Evolutionary conservation across 805 yeast species (phyloP).

Genomic region (Candida patagonica): DNA sequence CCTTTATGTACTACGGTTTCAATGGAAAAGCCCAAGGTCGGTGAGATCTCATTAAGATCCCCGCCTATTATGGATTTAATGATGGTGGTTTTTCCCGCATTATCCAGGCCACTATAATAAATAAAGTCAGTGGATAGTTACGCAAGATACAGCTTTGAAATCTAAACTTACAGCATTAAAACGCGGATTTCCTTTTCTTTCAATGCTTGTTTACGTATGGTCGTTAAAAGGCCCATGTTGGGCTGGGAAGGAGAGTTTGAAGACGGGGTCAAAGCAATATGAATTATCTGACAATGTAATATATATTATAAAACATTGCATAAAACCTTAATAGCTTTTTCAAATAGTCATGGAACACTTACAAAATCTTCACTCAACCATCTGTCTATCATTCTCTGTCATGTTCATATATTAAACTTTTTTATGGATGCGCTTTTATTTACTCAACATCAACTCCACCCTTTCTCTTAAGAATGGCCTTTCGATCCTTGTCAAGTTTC

Average conservation of each 20-base stretch:
- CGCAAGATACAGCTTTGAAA: not conserved
- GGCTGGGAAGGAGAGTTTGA: no score
- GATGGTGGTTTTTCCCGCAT: constrained; percentile 85
- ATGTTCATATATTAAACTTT: constrained; percentile 1
- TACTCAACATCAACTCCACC: constrained; percentile 91
- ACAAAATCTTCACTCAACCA: no score
- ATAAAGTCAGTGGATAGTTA: not conserved
- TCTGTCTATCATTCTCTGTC: no score
- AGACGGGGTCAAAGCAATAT: no score
- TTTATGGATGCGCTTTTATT: constrained; percentile 20
- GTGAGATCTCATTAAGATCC: constrained; percentile 52
- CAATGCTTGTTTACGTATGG: constrained; percentile 71
- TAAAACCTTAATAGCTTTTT: no score
- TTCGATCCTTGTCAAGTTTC: constrained; percentile 98
- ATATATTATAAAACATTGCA: no score
- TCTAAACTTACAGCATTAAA: constrained; percentile 40
- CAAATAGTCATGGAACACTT: no score
- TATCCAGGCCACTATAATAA: constrained; percentile 58
- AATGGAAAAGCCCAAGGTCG: constrained; percentile 88
- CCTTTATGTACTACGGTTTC: constrained; percentile 41
- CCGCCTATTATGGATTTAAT: constrained; percentile 47
- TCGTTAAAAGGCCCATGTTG: constrained; percentile 70
- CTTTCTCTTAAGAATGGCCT: constrained; percentile 93
- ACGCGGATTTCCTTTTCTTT: constrained; percentile 73
- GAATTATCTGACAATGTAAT: no score